Evolutionary conservation across 2,329 filamentous ascomycete genomes (phyloP).

Genomic region (Fusarium paranaense): DNA sequence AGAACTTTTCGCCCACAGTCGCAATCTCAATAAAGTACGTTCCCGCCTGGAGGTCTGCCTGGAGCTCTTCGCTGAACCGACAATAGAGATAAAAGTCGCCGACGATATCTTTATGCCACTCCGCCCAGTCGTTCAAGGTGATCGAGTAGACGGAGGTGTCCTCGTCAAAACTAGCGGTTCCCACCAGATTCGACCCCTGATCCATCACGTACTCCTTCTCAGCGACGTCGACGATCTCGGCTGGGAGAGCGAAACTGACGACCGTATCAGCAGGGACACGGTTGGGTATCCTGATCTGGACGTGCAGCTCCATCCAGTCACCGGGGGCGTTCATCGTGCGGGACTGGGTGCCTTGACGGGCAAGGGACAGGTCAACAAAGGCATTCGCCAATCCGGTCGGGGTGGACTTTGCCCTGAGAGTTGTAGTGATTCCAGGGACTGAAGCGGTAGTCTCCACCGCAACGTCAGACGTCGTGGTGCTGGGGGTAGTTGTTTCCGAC

Average conservation of each 20-base stretch:
- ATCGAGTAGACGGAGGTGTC: neutral
- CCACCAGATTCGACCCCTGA: neutral
- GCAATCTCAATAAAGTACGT: neutral
- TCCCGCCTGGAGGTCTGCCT: neutral
- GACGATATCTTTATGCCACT: slow-evolving; percentile 14
- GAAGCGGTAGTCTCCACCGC: neutral
- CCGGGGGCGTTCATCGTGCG: neutral
- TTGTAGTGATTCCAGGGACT: neutral
- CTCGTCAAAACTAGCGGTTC: neutral
- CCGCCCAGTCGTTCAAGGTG: neutral
- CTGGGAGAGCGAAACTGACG: slow-evolving; percentile 16
- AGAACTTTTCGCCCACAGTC: neutral
- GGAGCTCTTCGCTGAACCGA: neutral
- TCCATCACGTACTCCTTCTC: slow-evolving; percentile 8
- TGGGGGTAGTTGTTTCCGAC: neutral
- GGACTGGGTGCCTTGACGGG: neutral
- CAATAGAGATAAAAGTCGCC: slow-evolving; percentile 24
- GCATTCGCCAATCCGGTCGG: neutral
- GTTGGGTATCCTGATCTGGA: neutral
- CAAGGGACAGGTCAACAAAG: neutral
- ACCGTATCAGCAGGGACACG: neutral
- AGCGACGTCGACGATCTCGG: slow-evolving; percentile 13
- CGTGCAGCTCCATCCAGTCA: neutral
- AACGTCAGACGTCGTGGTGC: neutral
- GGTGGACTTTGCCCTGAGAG: neutral